Base-by-base conservation (phyloP, 2,329 filamentous ascomycete genomes). In the Ophiocordyceps camponoti-rufipedis region DNA sequence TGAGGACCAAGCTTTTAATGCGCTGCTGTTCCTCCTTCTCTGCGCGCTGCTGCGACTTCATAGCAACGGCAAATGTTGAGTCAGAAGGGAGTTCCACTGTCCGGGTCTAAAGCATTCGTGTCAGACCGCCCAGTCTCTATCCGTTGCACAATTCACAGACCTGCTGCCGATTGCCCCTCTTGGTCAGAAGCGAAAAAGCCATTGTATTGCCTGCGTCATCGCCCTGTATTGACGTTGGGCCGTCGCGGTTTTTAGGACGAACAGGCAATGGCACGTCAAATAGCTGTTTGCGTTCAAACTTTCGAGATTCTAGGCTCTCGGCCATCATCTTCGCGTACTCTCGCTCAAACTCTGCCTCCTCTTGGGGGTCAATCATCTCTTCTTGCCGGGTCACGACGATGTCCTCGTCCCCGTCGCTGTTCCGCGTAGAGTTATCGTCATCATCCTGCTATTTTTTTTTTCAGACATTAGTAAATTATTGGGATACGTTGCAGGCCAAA, bases 281-380 rank as follows among this genome's bases (percentile, higher is more conserved):
- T 44, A 91, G 74, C 28, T 85, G 79, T 64, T 94, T 95, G 50
- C 91, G 84, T 57, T 98, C 91, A 53, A 94, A 94, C 56, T 94
- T 95, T 54, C 91, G 79, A 5, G 89, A 93, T 53, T 98, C 91
- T 55, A 94, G 68, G 65, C 89, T 95, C 62, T 98, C 91, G 44
- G 88, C 77, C 89, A 98, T 96, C 77, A 98, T 84, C 63, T 94
- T 95, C 35, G 91, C 88, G 61, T 94, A 91, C 63, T 96, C 91
- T 54, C 89, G 85, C 58, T 98, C 93, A 59, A 98, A 98, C 40
- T 98, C 91, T 7, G 89, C 91, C 57, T 98, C 91, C 39, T 82
- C 86, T 64, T 95, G 88, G 0, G 89, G 88, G 52, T 98, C 88
- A 47, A 88, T 74, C 54, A 89, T 77, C 58, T 95, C 86, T 60